Evolutionary conservation across 2,329 filamentous ascomycete species (phyloP), one percentile per base, ranked within the genome.

Genomic region (Hypoxylon sp.): DNA sequence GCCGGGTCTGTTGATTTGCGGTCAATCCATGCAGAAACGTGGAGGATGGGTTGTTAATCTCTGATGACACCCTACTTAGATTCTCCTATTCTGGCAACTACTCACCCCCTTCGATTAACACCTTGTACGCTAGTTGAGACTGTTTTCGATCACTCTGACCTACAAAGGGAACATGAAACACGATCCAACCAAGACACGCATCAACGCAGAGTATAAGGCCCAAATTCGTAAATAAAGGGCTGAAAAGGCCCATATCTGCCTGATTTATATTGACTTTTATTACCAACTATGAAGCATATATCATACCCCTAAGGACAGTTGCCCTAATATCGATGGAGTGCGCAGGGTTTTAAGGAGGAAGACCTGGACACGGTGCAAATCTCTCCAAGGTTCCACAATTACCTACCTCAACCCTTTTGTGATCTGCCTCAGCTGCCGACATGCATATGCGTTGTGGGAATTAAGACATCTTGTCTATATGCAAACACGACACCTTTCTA

Each of bases 1-100:
- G 49, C 69, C 49, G 64, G 61, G 25, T 22, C 57, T 48, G 44
- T 61, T 55, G 64, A 69, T 67, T 64, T 63, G 61, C 61, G 57
- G 57, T 33, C 60, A 55, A 72, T 68, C 69, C 69, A 72, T 70
- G 69, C 56, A 72, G 64, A 69, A 69, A 70, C 69, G 67, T 70
- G 69, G 67, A 70, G 55, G 64, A 72, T 61, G 49, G 58, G 57
- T 63, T 64, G 40, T 60, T 54, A 62, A 66, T 62, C 59, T 69
- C 60, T 57, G 55, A 68, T 68, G 42, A 51, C 53, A 68, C 51
- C 55, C 53, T 62, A 44, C 58, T 58, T 58, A 37, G 51, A 53
- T 46, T 44, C 42, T 58, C 55, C 46, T 64, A 62, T 64, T 59
- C 40, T 10, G 46, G 65, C 31, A 61, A 30, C 25, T 55, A 40